Evolutionary conservation across 345 rosid genomes (phyloP), one percentile per base, ranked within the genome.

Genomic region (Turritis glabra): DNA sequence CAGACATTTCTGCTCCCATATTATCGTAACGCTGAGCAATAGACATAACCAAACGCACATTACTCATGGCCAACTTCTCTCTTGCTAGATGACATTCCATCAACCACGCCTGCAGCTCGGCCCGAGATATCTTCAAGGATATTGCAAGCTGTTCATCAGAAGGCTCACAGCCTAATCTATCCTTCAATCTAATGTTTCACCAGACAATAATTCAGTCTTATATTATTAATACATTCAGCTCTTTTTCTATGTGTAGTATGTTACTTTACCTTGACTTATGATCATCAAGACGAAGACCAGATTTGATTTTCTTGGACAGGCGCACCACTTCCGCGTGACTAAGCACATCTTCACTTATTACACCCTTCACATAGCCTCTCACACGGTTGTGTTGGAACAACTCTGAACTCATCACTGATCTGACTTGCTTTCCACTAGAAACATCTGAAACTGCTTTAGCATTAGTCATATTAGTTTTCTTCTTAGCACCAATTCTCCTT

Each of bases 1-100:
- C 99, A 77, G 93, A 82, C 97, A 95, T 87, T 82, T 95, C 92
- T 58, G 85, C 90, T 70, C 93, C 99, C 97, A 88, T 83, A 83
- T 86, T 87, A 71, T 90, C 89, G 35, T 91, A 90, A 79, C 87
- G 83, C 77, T 95, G 93, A 80, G 99, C 99, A 33, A 95, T 92
- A 19, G 97, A 90, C 93, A 95, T 81, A 73, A 95, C 99, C 50
- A 95, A 82, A 53, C 99, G 97, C 52, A 95, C 97, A 74, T 95
- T 95, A 84, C 93, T 90, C 99, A 95, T 95, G 54, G 97, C 90
- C 76, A 95, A 83, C 82, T 87, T 95, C 72, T 91, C 97, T 79
- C 89, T 90, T 0, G 99, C 99, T 81, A 95, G 74, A 72, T 88
- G 73, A 75, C 90, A 88, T 60, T 89, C 93, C 41, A 92, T 87